phyloP scores from a whole-genome alignment of 805 yeast species.

The Candida yuanshanica region DNA sequence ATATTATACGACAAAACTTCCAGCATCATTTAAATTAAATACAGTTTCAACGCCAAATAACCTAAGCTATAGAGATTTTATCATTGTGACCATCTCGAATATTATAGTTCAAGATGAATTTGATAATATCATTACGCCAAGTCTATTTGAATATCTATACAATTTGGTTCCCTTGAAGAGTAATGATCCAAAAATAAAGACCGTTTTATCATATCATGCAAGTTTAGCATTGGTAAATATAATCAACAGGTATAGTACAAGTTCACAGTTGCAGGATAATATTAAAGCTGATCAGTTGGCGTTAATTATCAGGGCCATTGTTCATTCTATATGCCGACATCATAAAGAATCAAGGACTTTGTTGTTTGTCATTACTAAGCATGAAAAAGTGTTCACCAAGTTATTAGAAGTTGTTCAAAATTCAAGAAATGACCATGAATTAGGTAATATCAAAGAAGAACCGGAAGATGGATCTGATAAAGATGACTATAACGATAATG shows the following conservation, averaged over 20 bases:
- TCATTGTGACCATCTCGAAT: slow-evolving; percentile 47
- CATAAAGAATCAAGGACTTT: slow-evolving; percentile 50
- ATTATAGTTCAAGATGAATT: slow-evolving; percentile 32
- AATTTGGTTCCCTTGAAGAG: slow-evolving; percentile 46
- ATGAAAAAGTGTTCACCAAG: slow-evolving; percentile 25
- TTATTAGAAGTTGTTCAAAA: slow-evolving; percentile 9
- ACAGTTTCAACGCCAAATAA: slow-evolving; percentile 29
- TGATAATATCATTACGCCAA: slow-evolving; percentile 34
- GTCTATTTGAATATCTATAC: slow-evolving; percentile 54
- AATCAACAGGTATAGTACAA: slow-evolving; percentile 25
- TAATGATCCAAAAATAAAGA: slow-evolving; percentile 28
- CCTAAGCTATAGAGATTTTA: slow-evolving; percentile 57
- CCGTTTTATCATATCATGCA: slow-evolving; percentile 44
- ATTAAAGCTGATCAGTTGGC: slow-evolving; percentile 53
- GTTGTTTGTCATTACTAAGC: slow-evolving; percentile 40
- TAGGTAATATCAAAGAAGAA: not conserved
- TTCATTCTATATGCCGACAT: slow-evolving; percentile 44
- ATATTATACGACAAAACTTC: slow-evolving; percentile 44
- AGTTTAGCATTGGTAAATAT: slow-evolving; percentile 40
- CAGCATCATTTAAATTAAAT: slow-evolving; percentile 42
- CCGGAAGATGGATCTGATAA: slow-evolving; percentile 4
- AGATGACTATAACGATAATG: no score
- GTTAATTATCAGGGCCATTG: slow-evolving; percentile 48
- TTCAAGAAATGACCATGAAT: slow-evolving; percentile 6
- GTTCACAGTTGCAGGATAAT: slow-evolving; percentile 24